Evolutionary conservation across 257 asterid species (phyloP).

Genomic region (Knoxia roxburghii): DNA sequence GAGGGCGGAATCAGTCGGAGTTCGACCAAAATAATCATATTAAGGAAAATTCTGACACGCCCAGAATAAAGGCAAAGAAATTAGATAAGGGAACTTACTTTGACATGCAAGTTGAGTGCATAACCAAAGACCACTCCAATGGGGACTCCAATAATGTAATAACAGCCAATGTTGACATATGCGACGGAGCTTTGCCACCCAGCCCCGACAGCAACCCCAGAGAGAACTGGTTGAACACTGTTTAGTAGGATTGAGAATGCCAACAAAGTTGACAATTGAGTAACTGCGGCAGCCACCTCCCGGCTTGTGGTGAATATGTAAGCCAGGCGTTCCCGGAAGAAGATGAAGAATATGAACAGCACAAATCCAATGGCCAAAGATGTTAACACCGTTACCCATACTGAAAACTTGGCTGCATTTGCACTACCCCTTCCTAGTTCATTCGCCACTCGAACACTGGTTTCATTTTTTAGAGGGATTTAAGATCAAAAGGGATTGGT

Average conservation of each 20-base stretch:
- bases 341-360: conserved; percentile 41
- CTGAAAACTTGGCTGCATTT: conserved; percentile 50
- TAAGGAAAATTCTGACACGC: too few species aligned
- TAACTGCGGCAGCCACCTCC: conserved; percentile 44
- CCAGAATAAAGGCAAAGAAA: too few species aligned
- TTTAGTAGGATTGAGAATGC: conserved; percentile 63
- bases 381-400: conserved; percentile 36
- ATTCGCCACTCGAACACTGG: conserved; percentile 62
- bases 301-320: conserved; percentile 46
- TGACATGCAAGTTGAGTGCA: conserved; percentile 39
- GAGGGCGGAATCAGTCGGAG: too few species aligned
- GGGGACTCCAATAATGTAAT: conserved; percentile 60
- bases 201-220: conserved; percentile 72
- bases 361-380: conserved; percentile 42
- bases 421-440: conserved; percentile 75
- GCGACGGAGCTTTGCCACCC: conserved; percentile 66
- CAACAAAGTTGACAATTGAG: conserved; percentile 46
- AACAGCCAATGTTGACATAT: conserved; percentile 49
- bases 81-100: conserved; percentile 21
- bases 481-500: too few species aligned
- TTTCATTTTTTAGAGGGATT: too few species aligned
- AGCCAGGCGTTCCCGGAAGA: conserved; percentile 48
- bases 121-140: conserved; percentile 54
- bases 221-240: conserved; percentile 63
- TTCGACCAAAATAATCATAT: too few species aligned